Conservation (phyloP, 768 basidiomycete species). For the Boletus patriciae region DNA sequence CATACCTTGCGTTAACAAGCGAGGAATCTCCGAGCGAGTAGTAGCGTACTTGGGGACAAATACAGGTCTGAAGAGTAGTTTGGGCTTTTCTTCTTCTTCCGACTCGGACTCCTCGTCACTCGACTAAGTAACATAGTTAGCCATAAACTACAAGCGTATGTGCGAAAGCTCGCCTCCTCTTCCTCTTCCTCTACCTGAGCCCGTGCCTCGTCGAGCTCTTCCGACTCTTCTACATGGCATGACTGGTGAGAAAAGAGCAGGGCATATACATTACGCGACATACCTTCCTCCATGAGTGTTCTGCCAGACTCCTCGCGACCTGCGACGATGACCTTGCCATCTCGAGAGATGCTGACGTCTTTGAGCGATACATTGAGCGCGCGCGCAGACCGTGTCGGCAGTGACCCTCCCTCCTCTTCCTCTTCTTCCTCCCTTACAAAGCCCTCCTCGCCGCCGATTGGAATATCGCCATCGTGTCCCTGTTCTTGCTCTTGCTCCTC, state of each 20-base stretch:
- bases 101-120: constrained; percentile 81
- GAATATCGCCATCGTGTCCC: constrained; percentile 55
- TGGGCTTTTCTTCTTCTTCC: constrained; percentile 76
- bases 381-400: constrained; percentile 44
- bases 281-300: constrained; percentile 61
- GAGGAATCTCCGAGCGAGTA: background rate
- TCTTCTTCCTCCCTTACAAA: constrained; percentile 47
- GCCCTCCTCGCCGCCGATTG: constrained; percentile 58
- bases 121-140: constrained; percentile 48
- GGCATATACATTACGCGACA: constrained; percentile 25
- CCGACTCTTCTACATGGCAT: constrained; percentile 21
- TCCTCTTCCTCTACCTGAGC: constrained; percentile 36
- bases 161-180: constrained; percentile 38
- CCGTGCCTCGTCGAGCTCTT: constrained; percentile 49
- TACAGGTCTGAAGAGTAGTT: constrained; percentile 83
- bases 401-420: constrained; percentile 47
- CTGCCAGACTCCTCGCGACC: constrained; percentile 77
- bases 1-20: constrained; percentile 2
- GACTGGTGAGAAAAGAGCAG: constrained; percentile 3
- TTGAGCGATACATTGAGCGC: constrained; percentile 73
- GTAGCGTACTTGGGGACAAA: constrained; percentile 87
- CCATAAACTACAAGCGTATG: constrained; percentile 4
- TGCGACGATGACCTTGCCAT: constrained; percentile 78
- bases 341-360: constrained; percentile 78
- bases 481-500: constrained; percentile 52